Conservation (phyloP, 1,284 basidiomycete species). For the Vanrija sp. region DNA sequence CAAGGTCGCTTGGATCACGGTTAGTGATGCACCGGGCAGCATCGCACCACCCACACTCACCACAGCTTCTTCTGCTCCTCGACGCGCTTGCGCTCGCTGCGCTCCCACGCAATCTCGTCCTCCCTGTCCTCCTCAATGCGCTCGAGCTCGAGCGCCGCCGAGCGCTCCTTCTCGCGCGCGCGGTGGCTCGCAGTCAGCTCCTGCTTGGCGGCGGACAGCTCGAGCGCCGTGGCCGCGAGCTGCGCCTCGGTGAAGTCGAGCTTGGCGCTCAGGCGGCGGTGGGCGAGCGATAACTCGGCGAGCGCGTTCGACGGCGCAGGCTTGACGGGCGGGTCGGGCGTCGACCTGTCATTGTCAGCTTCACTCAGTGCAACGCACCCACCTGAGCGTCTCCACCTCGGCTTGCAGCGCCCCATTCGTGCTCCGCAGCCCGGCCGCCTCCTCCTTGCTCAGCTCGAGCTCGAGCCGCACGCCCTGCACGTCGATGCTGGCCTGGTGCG, state of each 20-base stretch:
- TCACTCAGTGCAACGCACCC: slow-evolving; percentile 6
- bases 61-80: slow-evolving; percentile 47
- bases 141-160: slow-evolving; percentile 31
- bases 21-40: background rate
- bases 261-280: slow-evolving; percentile 46
- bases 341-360: slow-evolving; percentile 17
- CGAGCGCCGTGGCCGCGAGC: slow-evolving; percentile 36
- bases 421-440: slow-evolving; percentile 39
- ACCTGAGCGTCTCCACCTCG: slow-evolving; percentile 40
- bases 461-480: slow-evolving; percentile 47
- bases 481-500: slow-evolving; percentile 46
- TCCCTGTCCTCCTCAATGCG: slow-evolving; percentile 60
- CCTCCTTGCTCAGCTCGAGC: slow-evolving; percentile 37
- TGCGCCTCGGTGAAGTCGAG: slow-evolving; percentile 42
- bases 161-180: slow-evolving; percentile 54
- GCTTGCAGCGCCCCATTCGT: slow-evolving; percentile 39
- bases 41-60: slow-evolving; percentile 21
- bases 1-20: slow-evolving; percentile 37
- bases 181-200: slow-evolving; percentile 59
- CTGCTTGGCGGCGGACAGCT: slow-evolving; percentile 51
- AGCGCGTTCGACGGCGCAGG: slow-evolving; percentile 37
- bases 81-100: slow-evolving; percentile 33
- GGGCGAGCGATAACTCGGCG: slow-evolving; percentile 47
- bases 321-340: slow-evolving; percentile 30
- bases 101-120: slow-evolving; percentile 51